Evolutionary conservation across 345 rosid genomes (phyloP).

Genomic region (Conringia planisiliqua): DNA sequence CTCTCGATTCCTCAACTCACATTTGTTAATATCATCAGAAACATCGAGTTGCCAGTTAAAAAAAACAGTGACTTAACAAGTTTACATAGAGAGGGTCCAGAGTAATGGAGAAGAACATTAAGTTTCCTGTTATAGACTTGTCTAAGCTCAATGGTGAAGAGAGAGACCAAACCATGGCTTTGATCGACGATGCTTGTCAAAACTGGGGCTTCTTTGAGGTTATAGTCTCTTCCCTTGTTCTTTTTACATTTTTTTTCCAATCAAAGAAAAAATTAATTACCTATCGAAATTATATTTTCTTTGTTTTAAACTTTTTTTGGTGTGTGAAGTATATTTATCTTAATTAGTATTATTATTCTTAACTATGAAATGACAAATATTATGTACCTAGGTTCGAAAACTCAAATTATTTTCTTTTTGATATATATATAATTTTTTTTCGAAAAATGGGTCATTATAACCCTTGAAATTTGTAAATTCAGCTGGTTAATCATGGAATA

Average conservation of each 20-base stretch:
- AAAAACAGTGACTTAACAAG: constrained; percentile 4
- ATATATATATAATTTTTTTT: background rate
- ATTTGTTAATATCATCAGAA: background rate
- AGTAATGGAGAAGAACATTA: constrained; percentile 41
- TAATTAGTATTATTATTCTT: no score
- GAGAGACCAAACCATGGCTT: constrained; percentile 53
- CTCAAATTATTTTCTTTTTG: background rate
- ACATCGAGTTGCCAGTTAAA: background rate
- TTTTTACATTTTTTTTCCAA: background rate
- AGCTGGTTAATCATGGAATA: constrained; percentile 76
- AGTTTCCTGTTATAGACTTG: constrained; percentile 62
- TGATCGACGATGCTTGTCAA: constrained; percentile 69
- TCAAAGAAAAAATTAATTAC: background rate
- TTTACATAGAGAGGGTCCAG: background rate
- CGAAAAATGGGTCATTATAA: background rate
- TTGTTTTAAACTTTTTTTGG: background rate
- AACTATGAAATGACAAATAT: background rate
- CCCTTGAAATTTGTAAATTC: background rate
- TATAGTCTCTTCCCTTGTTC: background rate
- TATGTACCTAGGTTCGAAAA: background rate
- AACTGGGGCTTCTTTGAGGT: constrained; percentile 95
- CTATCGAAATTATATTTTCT: background rate
- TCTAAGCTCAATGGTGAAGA: constrained; percentile 58
- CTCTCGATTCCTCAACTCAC: constrained; percentile 15
- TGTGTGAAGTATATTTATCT: no score